Base-by-base conservation (phyloP, 2,329 filamentous ascomycete species). In the Ophiosphaerella herpotricha region DNA sequence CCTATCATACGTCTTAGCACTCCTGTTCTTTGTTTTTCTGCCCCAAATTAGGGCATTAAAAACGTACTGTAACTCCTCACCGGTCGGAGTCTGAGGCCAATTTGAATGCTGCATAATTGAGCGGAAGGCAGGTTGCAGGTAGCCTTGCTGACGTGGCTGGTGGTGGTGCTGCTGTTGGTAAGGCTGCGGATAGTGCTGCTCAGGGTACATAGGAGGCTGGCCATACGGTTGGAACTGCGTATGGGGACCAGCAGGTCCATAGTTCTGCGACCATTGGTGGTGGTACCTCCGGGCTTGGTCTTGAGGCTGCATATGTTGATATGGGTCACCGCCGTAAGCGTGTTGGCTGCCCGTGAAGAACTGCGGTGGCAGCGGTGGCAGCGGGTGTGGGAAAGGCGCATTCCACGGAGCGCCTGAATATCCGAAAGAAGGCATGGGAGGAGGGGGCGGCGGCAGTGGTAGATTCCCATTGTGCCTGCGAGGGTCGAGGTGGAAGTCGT, bases 21-120 rank as follows among this genome's bases (percentile, higher is more conserved):
- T 50, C 39, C 46, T 52, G 12, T 44, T 58, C 44, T 48, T 58
- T 8, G 43, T 29, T 44, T 43, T 59, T 21, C 39, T 7, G 21
- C 44, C 48, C 42, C 51, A 49, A 33, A 41, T 50, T 13, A 60
- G 50, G 55, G 52, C 37, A 40, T 60, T 51, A 26, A 61, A 56
- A 31, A 52, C 58, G 37, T 63, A 61, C 56, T 64, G 61, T 46
- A 58, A 40, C 34, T 61, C 53, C 23, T 52, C 41, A n/a, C 56
- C 55, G 29, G 43, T 56, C n/a, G 46, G 43, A 31, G 52, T 48
- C 14, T 53, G 47, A 5, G 48, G 44, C n/a, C 48, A 40, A 13
- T 43, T 55, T 14, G 52, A 39, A 16, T 60, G 60, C 26, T 61
- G 58, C 52, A 58, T 55, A 7, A 37, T 37, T 18, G 46, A 43